Evolutionary conservation across 306 rosid genomes (phyloP).

Genomic region (Gastrolobium villosum): DNA sequence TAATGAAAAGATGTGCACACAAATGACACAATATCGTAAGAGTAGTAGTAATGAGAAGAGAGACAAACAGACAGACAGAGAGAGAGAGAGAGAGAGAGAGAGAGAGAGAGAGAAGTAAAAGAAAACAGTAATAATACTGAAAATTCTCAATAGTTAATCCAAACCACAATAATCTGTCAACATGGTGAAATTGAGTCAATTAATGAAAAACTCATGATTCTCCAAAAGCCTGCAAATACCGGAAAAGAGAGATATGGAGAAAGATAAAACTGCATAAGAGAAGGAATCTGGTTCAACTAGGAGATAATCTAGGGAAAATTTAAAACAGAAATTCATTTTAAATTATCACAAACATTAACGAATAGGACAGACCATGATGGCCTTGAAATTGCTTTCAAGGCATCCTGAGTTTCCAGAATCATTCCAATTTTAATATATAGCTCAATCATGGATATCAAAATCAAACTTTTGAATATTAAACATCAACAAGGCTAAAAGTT

Average conservation of each 20-base stretch:
- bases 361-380: slow-evolving; percentile 12
- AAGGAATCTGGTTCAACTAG: slow-evolving; percentile 35
- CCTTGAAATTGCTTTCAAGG: slow-evolving; percentile 46
- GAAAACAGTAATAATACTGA: slow-evolving; percentile 27
- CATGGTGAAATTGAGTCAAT: slow-evolving; percentile 29
- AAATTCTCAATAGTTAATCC: slow-evolving; percentile 20
- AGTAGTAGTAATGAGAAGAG: not conserved
- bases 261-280: slow-evolving; percentile 41
- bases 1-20: slow-evolving; percentile 11
- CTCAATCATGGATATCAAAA: slow-evolving; percentile 1
- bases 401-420: slow-evolving; percentile 33
- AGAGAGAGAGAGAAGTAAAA: not conserved
- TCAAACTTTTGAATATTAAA: slow-evolving; percentile 34
- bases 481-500: slow-evolving; percentile 18
- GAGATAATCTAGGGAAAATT: slow-evolving; percentile 14
- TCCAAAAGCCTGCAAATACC: slow-evolving; percentile 34
- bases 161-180: slow-evolving; percentile 4
- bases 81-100: not conserved
- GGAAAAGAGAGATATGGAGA: not conserved
- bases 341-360: slow-evolving; percentile 16
- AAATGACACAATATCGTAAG: slow-evolving; percentile 38
- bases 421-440: slow-evolving; percentile 18
- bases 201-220: slow-evolving; percentile 7
- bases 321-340: slow-evolving; percentile 3
- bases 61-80: too few relatives aligned